A percentile compares a stretch with the other conserved stretches of the same genome.
These are phyloP conservation scores for Melanopsichium pennsylvanicum DNA, from an alignment of 1,284 basidiomycete genomes.

Conservation along the genomic window DNA sequence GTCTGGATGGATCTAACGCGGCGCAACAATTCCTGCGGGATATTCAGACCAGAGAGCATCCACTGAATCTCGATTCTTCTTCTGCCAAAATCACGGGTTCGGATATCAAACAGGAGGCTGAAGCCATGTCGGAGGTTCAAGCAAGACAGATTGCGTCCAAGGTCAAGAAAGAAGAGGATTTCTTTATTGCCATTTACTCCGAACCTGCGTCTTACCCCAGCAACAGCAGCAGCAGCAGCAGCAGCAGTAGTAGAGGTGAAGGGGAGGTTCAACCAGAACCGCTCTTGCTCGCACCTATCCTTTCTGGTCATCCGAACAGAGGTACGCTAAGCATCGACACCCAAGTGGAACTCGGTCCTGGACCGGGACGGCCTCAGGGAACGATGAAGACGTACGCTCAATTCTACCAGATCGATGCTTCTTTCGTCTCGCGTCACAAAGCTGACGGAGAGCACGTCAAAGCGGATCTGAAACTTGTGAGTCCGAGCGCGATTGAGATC, in stretches of 20 bases:
- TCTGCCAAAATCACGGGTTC: conserved; percentile 1
- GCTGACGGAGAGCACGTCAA: conserved; percentile 7
- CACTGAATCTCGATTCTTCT: conserved; percentile 8
- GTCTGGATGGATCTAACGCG: conserved; percentile 75
- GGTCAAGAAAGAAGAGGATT: conserved; percentile 74
- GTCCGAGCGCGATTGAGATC: conserved; percentile 43
- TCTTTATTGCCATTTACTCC: conserved; percentile 70
- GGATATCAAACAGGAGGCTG: conserved; percentile 27
- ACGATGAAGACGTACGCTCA: conserved; percentile 44
- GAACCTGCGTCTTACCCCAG: conserved; percentile 8
- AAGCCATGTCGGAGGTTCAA: conserved; percentile 37
- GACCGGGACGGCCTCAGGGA: conserved; percentile 71
- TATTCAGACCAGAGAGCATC: conserved; percentile 67
- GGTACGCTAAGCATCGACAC: conserved; percentile 78
- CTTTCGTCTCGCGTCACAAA: conserved; percentile 1
- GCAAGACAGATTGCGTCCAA: conserved; percentile 37
- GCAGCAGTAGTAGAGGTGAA: too few species aligned
- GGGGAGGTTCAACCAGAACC: conserved; percentile 4
- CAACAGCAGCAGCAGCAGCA: too few species aligned
- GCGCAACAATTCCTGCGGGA: conserved; percentile 75
- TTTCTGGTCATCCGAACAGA: conserved; percentile 79
- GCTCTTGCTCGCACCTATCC: conserved; percentile 68
- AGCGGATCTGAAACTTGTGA: conserved; percentile 23
- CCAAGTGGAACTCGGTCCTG: conserved; percentile 71
- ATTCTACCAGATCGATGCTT: conserved; percentile 36